Percentiles rank a stretch among this genome's conserved stretches.
Conservation (phyloP, 2,329 filamentous ascomycete genomes). For the Acarospora socialis region DNA sequence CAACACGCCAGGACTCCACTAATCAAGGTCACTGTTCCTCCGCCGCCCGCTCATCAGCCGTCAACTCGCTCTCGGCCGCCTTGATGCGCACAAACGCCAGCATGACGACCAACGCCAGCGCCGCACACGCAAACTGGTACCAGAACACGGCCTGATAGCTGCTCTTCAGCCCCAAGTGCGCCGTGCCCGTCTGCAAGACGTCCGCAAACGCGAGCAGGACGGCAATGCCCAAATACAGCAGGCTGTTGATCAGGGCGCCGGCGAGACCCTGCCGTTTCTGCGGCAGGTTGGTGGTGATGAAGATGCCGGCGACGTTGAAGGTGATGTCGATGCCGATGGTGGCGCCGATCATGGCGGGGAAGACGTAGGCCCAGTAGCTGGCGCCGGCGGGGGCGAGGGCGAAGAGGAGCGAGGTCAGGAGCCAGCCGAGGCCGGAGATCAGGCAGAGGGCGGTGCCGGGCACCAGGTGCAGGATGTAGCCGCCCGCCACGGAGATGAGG, state of each 20-base stretch:
- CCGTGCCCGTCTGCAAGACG: conserved; percentile 39
- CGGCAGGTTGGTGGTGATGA: conserved; percentile 59
- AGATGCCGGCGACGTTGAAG: conserved; percentile 63
- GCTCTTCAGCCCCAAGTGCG: conserved; percentile 27
- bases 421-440: conserved; percentile 45
- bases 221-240: conserved; percentile 58
- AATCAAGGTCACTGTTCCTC: no score
- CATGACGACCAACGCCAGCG: conserved; percentile 38
- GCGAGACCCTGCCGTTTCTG: conserved; percentile 54
- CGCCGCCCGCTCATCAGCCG: conserved; percentile 45
- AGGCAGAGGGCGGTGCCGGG: conserved; percentile 49
- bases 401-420: conserved; percentile 47
- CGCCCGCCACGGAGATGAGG: conserved; percentile 47
- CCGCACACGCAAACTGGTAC: conserved; percentile 46
- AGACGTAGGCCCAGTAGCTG: conserved; percentile 59
- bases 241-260: conserved; percentile 54
- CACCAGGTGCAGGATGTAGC: conserved; percentile 52
- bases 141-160: conserved; percentile 55
- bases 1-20: no score
- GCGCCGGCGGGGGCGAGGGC: conserved; percentile 44
- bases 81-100: conserved; percentile 39
- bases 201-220: conserved; percentile 59
- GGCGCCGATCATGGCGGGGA: conserved; percentile 46
- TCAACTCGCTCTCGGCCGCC: conserved; percentile 42
- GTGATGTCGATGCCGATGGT: conserved; percentile 64